Evolutionary conservation across 768 basidiomycete genomes (phyloP).

Genomic region (Pilatotrama ljubarskyi): DNA sequence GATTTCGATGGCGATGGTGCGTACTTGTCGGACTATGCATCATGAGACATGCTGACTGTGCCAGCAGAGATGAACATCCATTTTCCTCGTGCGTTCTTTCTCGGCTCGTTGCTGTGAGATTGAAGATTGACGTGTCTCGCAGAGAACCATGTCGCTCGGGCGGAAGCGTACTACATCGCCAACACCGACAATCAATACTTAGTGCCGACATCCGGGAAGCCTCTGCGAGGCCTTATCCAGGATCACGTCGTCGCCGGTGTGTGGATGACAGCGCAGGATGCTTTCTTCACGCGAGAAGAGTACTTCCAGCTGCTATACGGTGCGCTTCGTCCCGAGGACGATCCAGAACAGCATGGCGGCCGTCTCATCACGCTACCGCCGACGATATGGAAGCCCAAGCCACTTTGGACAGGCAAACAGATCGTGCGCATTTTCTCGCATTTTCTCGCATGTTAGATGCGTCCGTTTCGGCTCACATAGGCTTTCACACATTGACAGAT

Average conservation of each 20-base stretch:
- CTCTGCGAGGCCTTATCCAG: conserved; percentile 95
- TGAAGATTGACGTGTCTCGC: conserved; percentile 7
- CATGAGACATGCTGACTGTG: conserved; percentile 13
- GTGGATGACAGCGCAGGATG: conserved; percentile 98
- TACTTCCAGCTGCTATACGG: conserved; percentile 97
- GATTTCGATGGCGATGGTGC: conserved; percentile 92
- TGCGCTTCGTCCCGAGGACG: conserved; percentile 86
- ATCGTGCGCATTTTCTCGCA: conserved; percentile 57
- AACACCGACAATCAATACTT: conserved; percentile 99
- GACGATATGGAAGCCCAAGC: conserved; percentile 85
- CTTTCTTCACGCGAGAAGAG: conserved; percentile 94
- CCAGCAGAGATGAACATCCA: conserved; percentile 96
- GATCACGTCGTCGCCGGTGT: conserved; percentile 98
- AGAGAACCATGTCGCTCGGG: conserved; percentile 95
- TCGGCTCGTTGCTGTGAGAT: neutral
- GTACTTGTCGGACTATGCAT: conserved; percentile 22
- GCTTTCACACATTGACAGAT: conserved; percentile 54
- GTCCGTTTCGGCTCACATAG: conserved; percentile 3
- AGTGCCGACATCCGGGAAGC: conserved; percentile 98
- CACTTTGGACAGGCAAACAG: conserved; percentile 98
- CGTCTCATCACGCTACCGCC: conserved; percentile 84
- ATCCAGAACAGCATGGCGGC: conserved; percentile 51
- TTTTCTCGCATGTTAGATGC: neutral
- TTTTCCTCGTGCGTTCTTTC: conserved; percentile 79
- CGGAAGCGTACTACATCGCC: conserved; percentile 91